Percentiles rank a stretch among this genome's conserved stretches.
phyloP scores from a whole-genome alignment of 2,329 filamentous ascomycete genomes.

The Xylariaceae sp. region DNA sequence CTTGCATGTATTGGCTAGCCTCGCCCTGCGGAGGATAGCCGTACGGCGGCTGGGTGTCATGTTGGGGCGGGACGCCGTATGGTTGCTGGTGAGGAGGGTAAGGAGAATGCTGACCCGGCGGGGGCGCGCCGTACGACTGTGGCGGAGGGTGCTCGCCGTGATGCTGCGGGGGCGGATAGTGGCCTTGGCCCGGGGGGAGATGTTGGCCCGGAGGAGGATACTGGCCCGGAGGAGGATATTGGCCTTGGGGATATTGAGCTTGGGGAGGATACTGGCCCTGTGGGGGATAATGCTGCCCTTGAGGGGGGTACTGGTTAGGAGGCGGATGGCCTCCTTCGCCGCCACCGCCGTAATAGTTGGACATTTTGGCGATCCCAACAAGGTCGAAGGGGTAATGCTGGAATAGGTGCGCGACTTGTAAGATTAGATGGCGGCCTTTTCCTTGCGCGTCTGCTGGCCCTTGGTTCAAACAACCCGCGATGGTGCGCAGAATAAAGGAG shows the following conservation, averaged over 20 bases:
- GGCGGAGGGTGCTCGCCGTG: constrained; percentile 20
- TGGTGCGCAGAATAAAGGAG: not conserved
- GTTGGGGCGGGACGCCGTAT: constrained; percentile 14
- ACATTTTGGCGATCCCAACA: constrained; percentile 20
- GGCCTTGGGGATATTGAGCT: constrained; percentile 13
- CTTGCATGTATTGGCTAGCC: constrained; percentile 20
- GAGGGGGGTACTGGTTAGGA: constrained; percentile 14
- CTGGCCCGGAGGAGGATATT: constrained; percentile 20
- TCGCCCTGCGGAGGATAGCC: constrained; percentile 17
- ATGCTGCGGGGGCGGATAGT: constrained; percentile 19
- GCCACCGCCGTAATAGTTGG: constrained; percentile 24
- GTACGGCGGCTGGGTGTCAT: constrained; percentile 14
- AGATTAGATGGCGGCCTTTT: not conserved
- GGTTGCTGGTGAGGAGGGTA: constrained; percentile 25
- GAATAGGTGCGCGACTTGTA: not conserved
- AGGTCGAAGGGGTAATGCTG: not conserved
- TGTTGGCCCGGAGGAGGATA: constrained; percentile 18
- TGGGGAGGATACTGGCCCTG: constrained; percentile 21
- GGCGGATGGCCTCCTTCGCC: constrained; percentile 10
- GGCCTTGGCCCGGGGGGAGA: constrained; percentile 20
- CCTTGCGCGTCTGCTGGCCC: not conserved
- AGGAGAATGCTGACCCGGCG: constrained; percentile 23
- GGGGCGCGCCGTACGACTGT: constrained; percentile 24
- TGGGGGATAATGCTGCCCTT: constrained; percentile 17
- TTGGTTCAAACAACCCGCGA: not conserved